Conservation (phyloP, 2,329 filamentous ascomycete species). For the Cladobotryum mycophilum region DNA sequence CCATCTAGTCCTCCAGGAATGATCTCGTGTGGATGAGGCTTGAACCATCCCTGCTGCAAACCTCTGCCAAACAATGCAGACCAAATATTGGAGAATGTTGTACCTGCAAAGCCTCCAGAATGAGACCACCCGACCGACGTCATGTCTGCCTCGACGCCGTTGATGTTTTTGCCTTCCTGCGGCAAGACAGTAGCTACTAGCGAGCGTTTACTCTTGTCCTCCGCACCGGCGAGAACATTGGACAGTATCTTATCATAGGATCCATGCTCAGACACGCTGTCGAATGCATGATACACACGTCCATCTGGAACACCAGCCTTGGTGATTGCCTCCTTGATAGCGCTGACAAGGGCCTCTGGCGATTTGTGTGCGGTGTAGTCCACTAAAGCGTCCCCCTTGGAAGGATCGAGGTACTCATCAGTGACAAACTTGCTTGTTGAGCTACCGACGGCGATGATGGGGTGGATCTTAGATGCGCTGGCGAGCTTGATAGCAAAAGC, state of each 20-base stretch:
- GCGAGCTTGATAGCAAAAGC: slow-evolving; percentile 52
- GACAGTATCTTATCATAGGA: slow-evolving; percentile 1
- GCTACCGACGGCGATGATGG: slow-evolving; percentile 52
- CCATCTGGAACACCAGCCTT: background rate
- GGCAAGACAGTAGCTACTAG: background rate
- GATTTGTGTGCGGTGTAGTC: slow-evolving; percentile 14
- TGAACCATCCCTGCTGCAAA: slow-evolving; percentile 13
- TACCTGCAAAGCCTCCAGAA: background rate
- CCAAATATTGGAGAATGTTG: slow-evolving; percentile 1
- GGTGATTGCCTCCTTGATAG: background rate
- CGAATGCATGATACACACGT: slow-evolving; percentile 6
- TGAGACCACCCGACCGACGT: background rate
- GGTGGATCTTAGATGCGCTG: slow-evolving; percentile 45
- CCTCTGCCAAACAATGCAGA: slow-evolving; percentile 3
- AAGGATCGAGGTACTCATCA: slow-evolving; percentile 11
- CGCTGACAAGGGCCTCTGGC: slow-evolving; percentile 6
- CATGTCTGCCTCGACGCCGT: background rate
- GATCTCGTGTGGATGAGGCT: slow-evolving; percentile 11
- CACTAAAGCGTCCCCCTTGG: slow-evolving; percentile 16
- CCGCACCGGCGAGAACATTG: background rate
- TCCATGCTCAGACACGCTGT: slow-evolving; percentile 4
- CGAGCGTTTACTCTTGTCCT: background rate
- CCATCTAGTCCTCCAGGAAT: slow-evolving; percentile 11
- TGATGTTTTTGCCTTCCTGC: background rate
- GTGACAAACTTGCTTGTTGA: slow-evolving; percentile 10